Base-by-base conservation (phyloP, 306 rosid species). In the Fagus crenata region DNA sequence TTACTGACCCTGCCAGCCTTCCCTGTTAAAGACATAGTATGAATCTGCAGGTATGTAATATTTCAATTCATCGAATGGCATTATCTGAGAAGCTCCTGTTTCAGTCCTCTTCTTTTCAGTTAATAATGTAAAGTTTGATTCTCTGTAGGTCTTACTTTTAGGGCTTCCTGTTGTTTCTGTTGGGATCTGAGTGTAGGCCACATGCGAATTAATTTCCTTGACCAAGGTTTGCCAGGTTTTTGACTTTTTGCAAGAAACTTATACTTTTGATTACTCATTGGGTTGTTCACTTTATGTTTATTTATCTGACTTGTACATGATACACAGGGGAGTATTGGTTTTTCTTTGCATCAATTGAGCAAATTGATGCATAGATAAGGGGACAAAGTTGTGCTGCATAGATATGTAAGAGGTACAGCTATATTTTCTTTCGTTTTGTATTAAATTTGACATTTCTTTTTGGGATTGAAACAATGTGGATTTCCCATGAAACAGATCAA, bases 11-110 rank as follows among this genome's bases (percentile, higher is more conserved):
- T 77, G 72, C 77, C 59, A 67, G 75, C 76, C 73, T 78, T 70
- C 53, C 72, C 49, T 53, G 61, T 74, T 32, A 28, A 77, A 69
- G 65, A 69, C 22, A 31, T 69, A 41, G 33, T 68, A 43, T 42
- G 11, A 75, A 28, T 55, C 51, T 68, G 46, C 68, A 86, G 85
- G 87, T 80, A 77, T 46, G 22, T 67, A 36, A 75, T 51, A 49
- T 72, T 72, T 63, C 42, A 43, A 39, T 69, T 74, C 78, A 32
- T 75, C 15, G 14, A 65, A 54, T 37, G 72, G 71, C 69, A 63
- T 33, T 53, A 60, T 77, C 4, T 13, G 80, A 69, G 75, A 49
- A 39, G 67, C 68, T 75, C 61, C 46, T 31, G 1, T 46, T 74
- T 75, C 32, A 36, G 31, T 55, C 64, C 59, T 35, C 18, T 56